Conservation (phyloP, 768 basidiomycete genomes). For the Polyporus arcularius region DNA sequence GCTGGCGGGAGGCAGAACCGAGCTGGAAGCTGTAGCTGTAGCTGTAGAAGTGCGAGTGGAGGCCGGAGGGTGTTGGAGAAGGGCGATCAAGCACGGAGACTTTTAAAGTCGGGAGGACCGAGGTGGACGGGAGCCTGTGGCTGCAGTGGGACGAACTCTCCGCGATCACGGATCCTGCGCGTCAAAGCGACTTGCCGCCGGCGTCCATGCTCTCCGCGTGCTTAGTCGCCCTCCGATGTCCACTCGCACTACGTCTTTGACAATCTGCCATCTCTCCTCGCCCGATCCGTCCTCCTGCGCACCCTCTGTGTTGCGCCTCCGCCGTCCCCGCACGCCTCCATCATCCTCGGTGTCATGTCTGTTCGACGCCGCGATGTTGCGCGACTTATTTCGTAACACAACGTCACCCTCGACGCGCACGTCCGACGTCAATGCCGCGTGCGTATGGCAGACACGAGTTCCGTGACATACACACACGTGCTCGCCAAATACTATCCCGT, state of each 20-base stretch:
- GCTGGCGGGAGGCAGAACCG: neutral
- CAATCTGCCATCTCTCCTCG: neutral
- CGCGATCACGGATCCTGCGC: slow-evolving; percentile 18
- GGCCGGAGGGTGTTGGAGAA: slow-evolving; percentile 3
- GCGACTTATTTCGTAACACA: neutral
- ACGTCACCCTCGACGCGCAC: neutral
- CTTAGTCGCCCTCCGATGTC: slow-evolving; percentile 14
- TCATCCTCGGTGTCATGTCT: neutral
- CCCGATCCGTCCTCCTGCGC: neutral
- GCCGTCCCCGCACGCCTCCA: neutral
- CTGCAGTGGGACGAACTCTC: slow-evolving; percentile 1
- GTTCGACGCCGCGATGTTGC: neutral
- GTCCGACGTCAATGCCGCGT: neutral
- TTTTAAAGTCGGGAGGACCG: slow-evolving; percentile 14
- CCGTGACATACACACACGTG: neutral
- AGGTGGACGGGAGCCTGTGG: slow-evolving; percentile 18
- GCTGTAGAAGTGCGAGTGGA: slow-evolving; percentile 5
- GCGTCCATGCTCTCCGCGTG: slow-evolving; percentile 1
- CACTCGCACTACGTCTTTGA: neutral
- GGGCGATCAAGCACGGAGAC: neutral
- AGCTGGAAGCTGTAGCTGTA: neutral
- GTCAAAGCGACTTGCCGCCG: slow-evolving; percentile 11
- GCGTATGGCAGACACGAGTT: neutral
- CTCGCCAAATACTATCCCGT: slow-evolving; percentile 4
- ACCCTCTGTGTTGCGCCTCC: neutral